Base-by-base conservation (phyloP, 306 rosid species). In the Datisca glomerata region DNA sequence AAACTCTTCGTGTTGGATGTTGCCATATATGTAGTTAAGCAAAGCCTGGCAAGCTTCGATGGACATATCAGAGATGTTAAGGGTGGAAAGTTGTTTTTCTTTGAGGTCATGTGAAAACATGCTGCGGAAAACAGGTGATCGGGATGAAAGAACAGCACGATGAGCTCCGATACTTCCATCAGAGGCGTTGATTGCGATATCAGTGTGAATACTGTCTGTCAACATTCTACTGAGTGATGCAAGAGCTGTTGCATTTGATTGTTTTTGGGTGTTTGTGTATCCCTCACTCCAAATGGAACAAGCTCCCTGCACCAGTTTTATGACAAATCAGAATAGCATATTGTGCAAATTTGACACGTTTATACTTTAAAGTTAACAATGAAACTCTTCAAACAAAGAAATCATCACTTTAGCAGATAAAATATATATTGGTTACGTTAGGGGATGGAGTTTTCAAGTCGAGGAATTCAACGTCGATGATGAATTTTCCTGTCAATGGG, bases 401-500 rank as follows among this genome's bases (percentile, higher is more conserved):
- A 19, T 51, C 7, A 53, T 35, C 44, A 39, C 16, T 54, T 54
- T 44, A 44, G 40, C n/a, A n/a, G n/a, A n/a, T 54, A 23, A 42
- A 24, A 16, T 27, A 8, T 25, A 45, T 44, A 46, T 24, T n/a
- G 17, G 43, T 53, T 64, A 91, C 98, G 61, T 60, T 48, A 33
- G 76, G 72, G 18, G 96, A 63, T 18, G 77, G 44, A 43, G 55
- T 72, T 78, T 91, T 91, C 77, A 91, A 69, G 64, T 91, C 98
- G 37, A 84, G 84, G 69, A 91, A 91, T 64, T 91, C 96, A 27
- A 91, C 75, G 46, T 91, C 98, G 20, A 91, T 84, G 27, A 91
- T 80, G 86, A 80, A 80, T 57, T 91, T 91, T 27, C 98, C 98
- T 2, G 96, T 75, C 34, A 91, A 59, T 21, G 98, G 96, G 56